A percentile compares a stretch with the other conserved stretches of the same genome.
Conservation (phyloP, 2,329 filamentous ascomycete genomes). For the Monosporascus ibericus region DNA sequence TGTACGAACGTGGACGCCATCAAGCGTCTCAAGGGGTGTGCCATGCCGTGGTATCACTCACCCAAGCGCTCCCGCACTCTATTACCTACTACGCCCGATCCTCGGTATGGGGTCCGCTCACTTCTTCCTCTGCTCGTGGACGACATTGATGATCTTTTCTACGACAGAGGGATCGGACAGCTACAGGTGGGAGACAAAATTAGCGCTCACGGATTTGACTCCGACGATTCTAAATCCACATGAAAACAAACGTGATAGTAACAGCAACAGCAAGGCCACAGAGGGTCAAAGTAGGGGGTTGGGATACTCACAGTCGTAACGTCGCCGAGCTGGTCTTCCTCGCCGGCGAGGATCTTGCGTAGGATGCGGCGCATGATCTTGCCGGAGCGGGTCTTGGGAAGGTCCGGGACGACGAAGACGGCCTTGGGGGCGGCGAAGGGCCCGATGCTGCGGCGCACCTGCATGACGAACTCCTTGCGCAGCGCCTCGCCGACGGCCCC, state of each 20-base stretch:
- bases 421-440: constrained; percentile 96
- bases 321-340: constrained; percentile 95
- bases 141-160: constrained; percentile 77
- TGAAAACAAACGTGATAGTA: background rate
- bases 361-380: constrained; percentile 99
- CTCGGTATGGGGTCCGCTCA: constrained; percentile 21
- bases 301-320: constrained; percentile 69
- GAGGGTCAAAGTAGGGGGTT: background rate
- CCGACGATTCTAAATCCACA: too few relatives aligned
- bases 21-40: too few relatives aligned
- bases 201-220: too few relatives aligned
- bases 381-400: constrained; percentile 94
- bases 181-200: constrained; percentile 33
- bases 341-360: constrained; percentile 93
- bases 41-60: constrained; percentile 11
- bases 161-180: constrained; percentile 88
- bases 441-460: constrained; percentile 95
- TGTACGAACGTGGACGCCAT: too few relatives aligned
- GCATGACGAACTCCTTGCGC: constrained; percentile 87
- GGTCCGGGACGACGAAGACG: constrained; percentile 82
- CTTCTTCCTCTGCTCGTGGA: constrained; percentile 58
- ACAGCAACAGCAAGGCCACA: background rate
- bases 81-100: background rate
- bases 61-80: constrained; percentile 1
- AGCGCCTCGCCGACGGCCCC: constrained; percentile 66